phyloP scores from a whole-genome alignment of 1,139 yeast genomes.

The Yamadazyma taylorii region DNA sequence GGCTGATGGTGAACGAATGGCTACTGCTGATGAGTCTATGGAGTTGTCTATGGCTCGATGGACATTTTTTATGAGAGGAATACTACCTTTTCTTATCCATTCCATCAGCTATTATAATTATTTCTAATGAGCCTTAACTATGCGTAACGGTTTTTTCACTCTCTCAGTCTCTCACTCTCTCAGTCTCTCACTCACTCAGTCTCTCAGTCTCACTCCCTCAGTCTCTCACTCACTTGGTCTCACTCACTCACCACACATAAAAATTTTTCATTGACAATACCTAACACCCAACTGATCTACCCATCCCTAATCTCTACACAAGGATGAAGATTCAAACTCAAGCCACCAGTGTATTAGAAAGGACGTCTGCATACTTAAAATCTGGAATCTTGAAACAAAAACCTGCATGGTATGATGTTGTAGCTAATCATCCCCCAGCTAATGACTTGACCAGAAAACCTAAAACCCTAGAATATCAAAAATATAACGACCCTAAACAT shows the following conservation, averaged over 20 bases:
- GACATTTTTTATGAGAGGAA: constrained; percentile 5
- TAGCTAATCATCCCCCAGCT: constrained; percentile 77
- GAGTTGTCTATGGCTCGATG: constrained; percentile 3
- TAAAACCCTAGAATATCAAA: constrained; percentile 28
- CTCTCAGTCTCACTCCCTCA: too few species aligned
- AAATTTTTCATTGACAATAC: too few species aligned
- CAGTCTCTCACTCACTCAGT: too few species aligned
- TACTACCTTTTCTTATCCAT: not conserved
- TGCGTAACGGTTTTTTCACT: too few species aligned
- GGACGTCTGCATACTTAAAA: constrained; percentile 69
- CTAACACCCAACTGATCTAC: too few species aligned
- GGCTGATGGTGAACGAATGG: too few species aligned
- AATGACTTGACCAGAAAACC: constrained; percentile 55
- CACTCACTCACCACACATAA: too few species aligned
- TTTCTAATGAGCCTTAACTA: too few species aligned
- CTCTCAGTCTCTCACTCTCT: too few species aligned
- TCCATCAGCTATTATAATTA: not conserved
- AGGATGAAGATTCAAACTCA: constrained; percentile 65
- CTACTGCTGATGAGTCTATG: too few species aligned
- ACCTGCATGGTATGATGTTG: constrained; percentile 88
- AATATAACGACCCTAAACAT: constrained; percentile 21
- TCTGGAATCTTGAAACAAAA: constrained; percentile 64
- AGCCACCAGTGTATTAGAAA: constrained; percentile 71
- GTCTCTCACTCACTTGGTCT: too few species aligned
- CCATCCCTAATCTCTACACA: too few species aligned